A percentile compares a stretch with the other conserved stretches of the same genome.
phyloP scores from a whole-genome alignment of 345 rosid species.

The Murraya koenigii region DNA sequence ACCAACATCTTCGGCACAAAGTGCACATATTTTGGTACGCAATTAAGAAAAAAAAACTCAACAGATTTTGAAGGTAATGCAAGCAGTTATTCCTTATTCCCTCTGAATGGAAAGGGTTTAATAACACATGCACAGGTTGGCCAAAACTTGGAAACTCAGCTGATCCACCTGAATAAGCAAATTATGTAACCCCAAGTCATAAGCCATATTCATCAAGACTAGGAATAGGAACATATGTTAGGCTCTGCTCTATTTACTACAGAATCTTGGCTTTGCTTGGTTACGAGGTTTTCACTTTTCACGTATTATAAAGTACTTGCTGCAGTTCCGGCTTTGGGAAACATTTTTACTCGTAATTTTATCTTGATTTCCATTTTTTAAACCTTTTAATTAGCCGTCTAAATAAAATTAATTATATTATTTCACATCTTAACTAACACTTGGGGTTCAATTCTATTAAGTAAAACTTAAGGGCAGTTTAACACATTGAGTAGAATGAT shows the following conservation, averaged over 20 bases:
- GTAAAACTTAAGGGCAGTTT: too few species aligned
- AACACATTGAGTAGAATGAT: too few species aligned
- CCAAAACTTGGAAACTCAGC: not conserved
- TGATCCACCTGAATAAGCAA: not conserved
- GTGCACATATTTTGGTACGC: not conserved
- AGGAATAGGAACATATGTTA: not conserved
- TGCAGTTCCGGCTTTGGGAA: not conserved
- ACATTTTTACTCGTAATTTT: too few species aligned
- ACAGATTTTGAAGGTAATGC: not conserved
- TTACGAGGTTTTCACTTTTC: not conserved
- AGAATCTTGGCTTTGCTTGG: not conserved
- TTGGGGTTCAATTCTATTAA: too few species aligned
- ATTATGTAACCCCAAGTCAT: not conserved
- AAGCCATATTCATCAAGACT: not conserved
- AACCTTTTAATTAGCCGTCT: too few species aligned
- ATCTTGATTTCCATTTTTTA: too few species aligned
- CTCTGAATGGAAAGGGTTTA: not conserved
- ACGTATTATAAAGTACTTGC: not conserved
- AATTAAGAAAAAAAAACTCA: not conserved
- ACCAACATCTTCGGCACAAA: not conserved
- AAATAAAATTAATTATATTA: too few species aligned
- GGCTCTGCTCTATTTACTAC: not conserved
- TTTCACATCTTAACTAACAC: too few species aligned
- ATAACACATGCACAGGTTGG: not conserved
- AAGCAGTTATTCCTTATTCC: slow-evolving; percentile 7